A percentile compares a stretch with the other conserved stretches of the same genome.
phyloP scores from a whole-genome alignment of 2,329 filamentous ascomycete species.

The Diplodia sapinea region DNA sequence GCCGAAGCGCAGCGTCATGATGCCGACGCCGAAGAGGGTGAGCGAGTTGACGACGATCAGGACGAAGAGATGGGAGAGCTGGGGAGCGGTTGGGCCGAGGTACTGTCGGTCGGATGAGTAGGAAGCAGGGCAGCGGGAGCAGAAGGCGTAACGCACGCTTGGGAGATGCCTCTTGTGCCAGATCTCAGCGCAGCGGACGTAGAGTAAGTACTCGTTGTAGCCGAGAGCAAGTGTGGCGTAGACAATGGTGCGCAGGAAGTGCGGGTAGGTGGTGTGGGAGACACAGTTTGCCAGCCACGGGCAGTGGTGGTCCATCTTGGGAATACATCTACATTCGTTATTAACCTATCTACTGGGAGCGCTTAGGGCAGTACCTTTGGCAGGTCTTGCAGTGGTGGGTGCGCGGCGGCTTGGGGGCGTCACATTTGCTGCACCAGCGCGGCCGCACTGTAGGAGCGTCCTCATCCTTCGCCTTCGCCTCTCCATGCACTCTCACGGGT shows the following conservation, averaged over 20 bases:
- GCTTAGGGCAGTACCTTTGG: conserved; percentile 53
- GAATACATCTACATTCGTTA: conserved; percentile 63
- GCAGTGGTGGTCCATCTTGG: conserved; percentile 86
- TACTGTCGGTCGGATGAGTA: conserved; percentile 54
- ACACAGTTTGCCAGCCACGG: conserved; percentile 87
- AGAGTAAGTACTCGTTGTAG: conserved; percentile 68
- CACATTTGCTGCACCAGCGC: conserved; percentile 78
- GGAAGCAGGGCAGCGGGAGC: conserved; percentile 16
- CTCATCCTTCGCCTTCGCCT: conserved; percentile 46
- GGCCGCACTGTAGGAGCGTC: conserved; percentile 37
- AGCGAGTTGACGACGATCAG: conserved; percentile 64
- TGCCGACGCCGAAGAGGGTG: conserved; percentile 65
- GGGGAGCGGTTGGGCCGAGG: conserved; percentile 67
- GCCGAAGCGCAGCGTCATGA: conserved; percentile 69
- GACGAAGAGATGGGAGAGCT: conserved; percentile 67
- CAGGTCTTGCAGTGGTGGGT: conserved; percentile 84
- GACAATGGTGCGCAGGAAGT: conserved; percentile 79
- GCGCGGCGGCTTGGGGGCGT: conserved; percentile 73
- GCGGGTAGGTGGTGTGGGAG: conserved; percentile 78
- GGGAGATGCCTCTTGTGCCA: conserved; percentile 72
- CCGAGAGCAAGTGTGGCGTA: conserved; percentile 69
- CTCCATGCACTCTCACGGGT: conserved; percentile 39
- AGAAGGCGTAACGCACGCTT: conserved; percentile 55
- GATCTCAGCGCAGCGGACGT: conserved; percentile 62
- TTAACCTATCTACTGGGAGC: neutral